Percentiles rank a stretch among this genome's conserved stretches.
Conservation (phyloP, 768 basidiomycete species). For the Tricholoma bakamatsutake region DNA sequence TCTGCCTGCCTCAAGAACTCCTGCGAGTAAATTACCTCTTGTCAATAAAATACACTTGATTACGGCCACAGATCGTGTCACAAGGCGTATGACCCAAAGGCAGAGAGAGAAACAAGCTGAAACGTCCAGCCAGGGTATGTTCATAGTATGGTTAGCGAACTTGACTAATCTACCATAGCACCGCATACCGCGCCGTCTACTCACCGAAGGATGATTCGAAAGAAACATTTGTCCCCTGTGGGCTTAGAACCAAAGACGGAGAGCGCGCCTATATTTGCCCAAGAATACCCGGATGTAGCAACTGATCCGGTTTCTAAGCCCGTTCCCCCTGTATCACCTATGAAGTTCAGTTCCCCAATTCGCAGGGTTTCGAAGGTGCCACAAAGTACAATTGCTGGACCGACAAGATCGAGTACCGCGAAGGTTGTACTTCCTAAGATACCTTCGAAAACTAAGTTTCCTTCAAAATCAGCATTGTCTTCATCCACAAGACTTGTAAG, state of each 20-base stretch:
- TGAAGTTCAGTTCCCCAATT: constrained; percentile 25
- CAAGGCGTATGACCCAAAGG: constrained; percentile 29
- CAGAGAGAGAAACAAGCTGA: constrained; percentile 16
- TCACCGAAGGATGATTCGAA: neutral
- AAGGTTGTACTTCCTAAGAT: constrained; percentile 21
- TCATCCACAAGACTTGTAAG: constrained; percentile 29
- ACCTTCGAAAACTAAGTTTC: constrained; percentile 16
- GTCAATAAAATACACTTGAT: constrained; percentile 21
- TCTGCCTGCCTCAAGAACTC: constrained; percentile 1
- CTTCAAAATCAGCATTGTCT: constrained; percentile 17
- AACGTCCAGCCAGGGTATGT: constrained; percentile 7
- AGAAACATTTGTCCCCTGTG: neutral
- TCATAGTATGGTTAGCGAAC: neutral
- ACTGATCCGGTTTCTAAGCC: constrained; percentile 2
- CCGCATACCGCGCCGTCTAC: neutral
- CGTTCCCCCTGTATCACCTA: constrained; percentile 26
- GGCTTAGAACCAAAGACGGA: neutral
- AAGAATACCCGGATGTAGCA: constrained; percentile 6
- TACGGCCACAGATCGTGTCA: constrained; percentile 23
- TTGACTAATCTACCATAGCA: constrained; percentile 1
- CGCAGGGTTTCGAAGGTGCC: constrained; percentile 7
- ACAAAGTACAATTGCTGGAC: constrained; percentile 9
- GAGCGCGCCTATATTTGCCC: neutral
- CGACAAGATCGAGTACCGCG: constrained; percentile 16
- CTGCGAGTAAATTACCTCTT: constrained; percentile 11